Evolutionary conservation across 108 stramenopile species (phyloP), one percentile per base, ranked within the genome.

Genomic region (Fistulifera pelliculosa): DNA sequence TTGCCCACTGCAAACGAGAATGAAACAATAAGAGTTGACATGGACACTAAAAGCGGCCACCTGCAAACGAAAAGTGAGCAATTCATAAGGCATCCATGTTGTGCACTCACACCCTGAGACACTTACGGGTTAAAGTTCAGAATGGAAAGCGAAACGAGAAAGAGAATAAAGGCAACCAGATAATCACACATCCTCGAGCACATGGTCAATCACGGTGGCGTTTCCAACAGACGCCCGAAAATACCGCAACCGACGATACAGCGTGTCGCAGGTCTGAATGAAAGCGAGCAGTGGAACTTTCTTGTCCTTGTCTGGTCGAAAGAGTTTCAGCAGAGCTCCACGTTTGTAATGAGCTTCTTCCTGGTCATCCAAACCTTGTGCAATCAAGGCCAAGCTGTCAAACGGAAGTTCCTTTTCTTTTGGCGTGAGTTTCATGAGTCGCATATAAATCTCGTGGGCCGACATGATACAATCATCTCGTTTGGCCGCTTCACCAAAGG

Each of bases 1-100:
- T 81, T 66, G 1, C 90, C 85, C 27, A 91, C 58, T 10, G 83
- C 83, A 61, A 91, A 87, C 2, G 83, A 74, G 50, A 85, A 68
- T 0, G 81, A 73, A 17, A 91, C 78, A 41, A 87, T 14, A 3
- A 90, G 61, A 15, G 85, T 76, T 6, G 79, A 71, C 38, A 84
- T 40, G 17, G 85, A 76, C 3, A 54, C 28, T 16, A 54, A 40
- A 1, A 54, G 31, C 31, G 31, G 31, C 31, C 31, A 35, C 8
- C 44, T 45, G 44, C 44, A 45, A 21, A 17, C 6, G 11, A 4
- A 45, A 45, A 11, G 11, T 8, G 44, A 45, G 4, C 5, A 17
- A 11, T 4, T 45, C 11, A 41, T n/a, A n/a, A n/a, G n/a, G n/a
- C n/a, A n/a, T n/a, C n/a, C n/a, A n/a, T n/a, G n/a, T n/a, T n/a